Percentiles rank a stretch among this genome's conserved stretches.
These are phyloP conservation scores for Trichophyton mentagrophytes DNA, from an alignment of 2,329 filamentous ascomycete genomes.

Conservation along the genomic window DNA sequence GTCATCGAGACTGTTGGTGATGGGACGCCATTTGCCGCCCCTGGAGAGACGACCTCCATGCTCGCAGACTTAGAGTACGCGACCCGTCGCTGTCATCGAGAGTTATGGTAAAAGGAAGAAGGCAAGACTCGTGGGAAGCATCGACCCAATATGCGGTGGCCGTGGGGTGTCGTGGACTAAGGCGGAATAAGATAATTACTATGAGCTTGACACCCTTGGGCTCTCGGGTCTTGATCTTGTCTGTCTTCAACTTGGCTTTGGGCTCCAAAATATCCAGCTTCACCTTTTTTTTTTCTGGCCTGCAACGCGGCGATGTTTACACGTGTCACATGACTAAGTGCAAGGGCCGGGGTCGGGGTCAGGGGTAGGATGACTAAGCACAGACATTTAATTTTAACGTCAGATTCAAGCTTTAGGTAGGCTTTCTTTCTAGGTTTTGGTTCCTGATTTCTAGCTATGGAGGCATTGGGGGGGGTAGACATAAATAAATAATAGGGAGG, in stretches of 20 bases:
- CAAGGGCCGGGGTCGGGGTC: background rate
- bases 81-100: conserved; percentile 23
- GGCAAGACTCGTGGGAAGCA: conserved; percentile 9
- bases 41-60: conserved; percentile 17
- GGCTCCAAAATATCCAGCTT: conserved; percentile 2
- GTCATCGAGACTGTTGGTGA: conserved; percentile 14
- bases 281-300: conserved; percentile 11
- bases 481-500: background rate
- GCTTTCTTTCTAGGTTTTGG: background rate
- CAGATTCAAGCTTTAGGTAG: background rate
- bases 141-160: conserved; percentile 13
- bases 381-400: background rate
- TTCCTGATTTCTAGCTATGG: too few relatives aligned
- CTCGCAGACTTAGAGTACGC: conserved; percentile 16
- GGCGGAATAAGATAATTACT: background rate
- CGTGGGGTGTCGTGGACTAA: conserved; percentile 2
- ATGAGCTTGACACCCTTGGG: background rate
- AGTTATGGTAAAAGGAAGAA: conserved; percentile 10
- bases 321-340: conserved; percentile 9
- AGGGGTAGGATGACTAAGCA: conserved; percentile 4
- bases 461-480: too few relatives aligned
- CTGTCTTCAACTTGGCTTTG: background rate
- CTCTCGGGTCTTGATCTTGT: background rate
- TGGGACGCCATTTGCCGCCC: conserved; percentile 15
- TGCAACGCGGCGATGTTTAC: conserved; percentile 14